Evolutionary conservation across 106 monocot genomes (phyloP).

Genomic region (Dendrobium huoshanense): DNA sequence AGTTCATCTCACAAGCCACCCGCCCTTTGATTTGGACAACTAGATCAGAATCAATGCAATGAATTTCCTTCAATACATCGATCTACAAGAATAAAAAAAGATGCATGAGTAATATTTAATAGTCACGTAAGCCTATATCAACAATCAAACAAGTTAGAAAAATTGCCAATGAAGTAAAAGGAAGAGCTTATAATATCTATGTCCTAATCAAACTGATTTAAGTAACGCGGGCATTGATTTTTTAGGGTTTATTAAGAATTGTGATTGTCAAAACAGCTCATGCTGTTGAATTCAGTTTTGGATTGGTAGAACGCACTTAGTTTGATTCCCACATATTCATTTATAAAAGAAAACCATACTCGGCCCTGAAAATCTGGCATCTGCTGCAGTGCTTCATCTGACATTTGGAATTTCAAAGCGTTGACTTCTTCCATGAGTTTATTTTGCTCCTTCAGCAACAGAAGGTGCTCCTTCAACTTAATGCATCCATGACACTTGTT

Average conservation of each 20-base stretch:
- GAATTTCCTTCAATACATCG: slow-evolving; percentile 82
- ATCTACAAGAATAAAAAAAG: slow-evolving; percentile 41
- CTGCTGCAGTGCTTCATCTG: slow-evolving; percentile 92
- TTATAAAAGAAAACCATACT: slow-evolving; percentile 36
- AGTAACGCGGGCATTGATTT: not conserved
- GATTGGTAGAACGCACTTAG: not conserved
- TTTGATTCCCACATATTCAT: not conserved
- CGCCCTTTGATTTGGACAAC: slow-evolving; percentile 94
- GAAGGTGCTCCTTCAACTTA: slow-evolving; percentile 73
- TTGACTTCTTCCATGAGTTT: slow-evolving; percentile 77
- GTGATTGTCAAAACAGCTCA: not conserved
- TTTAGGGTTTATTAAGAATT: not conserved
- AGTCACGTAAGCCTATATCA: not conserved
- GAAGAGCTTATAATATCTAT: not conserved
- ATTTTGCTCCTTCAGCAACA: slow-evolving; percentile 58
- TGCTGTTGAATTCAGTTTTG: not conserved
- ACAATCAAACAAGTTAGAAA: not conserved
- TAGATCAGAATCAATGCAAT: slow-evolving; percentile 79
- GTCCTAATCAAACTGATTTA: not conserved
- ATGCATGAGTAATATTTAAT: not conserved
- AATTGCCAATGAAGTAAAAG: not conserved
- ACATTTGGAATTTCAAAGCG: slow-evolving; percentile 74
- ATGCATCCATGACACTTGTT: slow-evolving; percentile 95
- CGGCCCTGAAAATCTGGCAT: slow-evolving; percentile 97
- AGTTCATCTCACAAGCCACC: slow-evolving; percentile 99